These are phyloP conservation scores for Sporothrix pallida DNA, from an alignment of 2,329 filamentous ascomycete species.

Conservation along the genomic window DNA sequence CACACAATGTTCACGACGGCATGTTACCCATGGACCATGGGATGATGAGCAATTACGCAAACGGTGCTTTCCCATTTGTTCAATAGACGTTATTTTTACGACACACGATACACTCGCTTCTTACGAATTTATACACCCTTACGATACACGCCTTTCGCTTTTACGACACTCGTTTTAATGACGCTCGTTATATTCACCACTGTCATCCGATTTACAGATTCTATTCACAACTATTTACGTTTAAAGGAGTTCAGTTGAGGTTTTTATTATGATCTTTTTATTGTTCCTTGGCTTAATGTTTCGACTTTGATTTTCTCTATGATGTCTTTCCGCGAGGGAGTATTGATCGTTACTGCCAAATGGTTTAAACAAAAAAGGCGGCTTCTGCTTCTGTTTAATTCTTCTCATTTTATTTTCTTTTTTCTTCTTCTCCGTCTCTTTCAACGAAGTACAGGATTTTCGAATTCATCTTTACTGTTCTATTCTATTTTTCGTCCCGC, in stretches of 20 bases:
- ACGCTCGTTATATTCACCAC: neutral
- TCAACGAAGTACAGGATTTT: neutral
- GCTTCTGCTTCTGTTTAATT: too few species aligned
- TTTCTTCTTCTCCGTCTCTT: neutral
- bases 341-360: neutral
- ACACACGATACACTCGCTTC: neutral
- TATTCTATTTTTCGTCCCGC: slow-evolving; percentile 15
- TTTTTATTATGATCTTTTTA: neutral
- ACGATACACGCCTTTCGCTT: neutral
- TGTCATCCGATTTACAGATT: neutral
- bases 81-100: slow-evolving; percentile 44
- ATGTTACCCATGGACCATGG: slow-evolving; percentile 49
- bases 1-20: slow-evolving; percentile 45
- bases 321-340: too few species aligned
- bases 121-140: neutral
- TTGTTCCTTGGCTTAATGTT: neutral
- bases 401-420: neutral
- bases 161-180: neutral
- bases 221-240: neutral
- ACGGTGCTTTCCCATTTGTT: slow-evolving; percentile 49
- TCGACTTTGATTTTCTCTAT: too few species aligned
- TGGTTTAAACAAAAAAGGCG: neutral
- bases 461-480: neutral
- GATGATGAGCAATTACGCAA: slow-evolving; percentile 45
- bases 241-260: neutral